Evolutionary conservation across 2,329 filamentous ascomycete genomes (phyloP).

Genomic region (Rhexocercosporidium sp.): DNA sequence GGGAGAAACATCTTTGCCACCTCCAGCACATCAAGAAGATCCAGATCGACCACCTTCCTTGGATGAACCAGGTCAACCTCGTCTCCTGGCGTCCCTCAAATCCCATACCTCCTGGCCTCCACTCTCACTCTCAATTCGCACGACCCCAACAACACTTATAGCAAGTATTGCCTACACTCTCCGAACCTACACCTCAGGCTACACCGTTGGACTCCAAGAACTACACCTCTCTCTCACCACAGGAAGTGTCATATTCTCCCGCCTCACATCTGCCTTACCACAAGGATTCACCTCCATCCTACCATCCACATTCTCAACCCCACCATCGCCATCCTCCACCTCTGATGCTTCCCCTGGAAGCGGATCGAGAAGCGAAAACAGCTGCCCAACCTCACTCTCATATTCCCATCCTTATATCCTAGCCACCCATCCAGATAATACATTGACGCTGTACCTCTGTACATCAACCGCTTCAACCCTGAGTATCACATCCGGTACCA

Average conservation of each 20-base stretch:
- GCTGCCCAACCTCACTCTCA: slow-evolving; percentile 37
- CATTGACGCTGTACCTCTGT: slow-evolving; percentile 71
- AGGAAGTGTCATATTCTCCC: slow-evolving; percentile 49
- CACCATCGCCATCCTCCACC: slow-evolving; percentile 36
- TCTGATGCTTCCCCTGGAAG: slow-evolving; percentile 48
- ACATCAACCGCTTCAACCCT: slow-evolving; percentile 62
- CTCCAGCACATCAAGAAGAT: neutral
- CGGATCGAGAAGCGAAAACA: slow-evolving; percentile 9
- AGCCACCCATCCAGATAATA: slow-evolving; percentile 73
- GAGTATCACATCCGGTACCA: slow-evolving; percentile 62
- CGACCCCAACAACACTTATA: slow-evolving; percentile 65
- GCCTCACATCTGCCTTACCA: slow-evolving; percentile 55
- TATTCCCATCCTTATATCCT: slow-evolving; percentile 72
- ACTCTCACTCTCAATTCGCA: slow-evolving; percentile 82
- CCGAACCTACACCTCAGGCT: slow-evolving; percentile 76
- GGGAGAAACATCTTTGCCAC: neutral
- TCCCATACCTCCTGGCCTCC: slow-evolving; percentile 82
- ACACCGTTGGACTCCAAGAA: slow-evolving; percentile 93
- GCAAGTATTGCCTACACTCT: slow-evolving; percentile 88
- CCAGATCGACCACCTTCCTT: neutral
- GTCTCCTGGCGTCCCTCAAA: slow-evolving; percentile 76
- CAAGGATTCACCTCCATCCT: slow-evolving; percentile 49
- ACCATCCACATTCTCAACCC: slow-evolving; percentile 31
- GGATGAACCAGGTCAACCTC: slow-evolving; percentile 25
- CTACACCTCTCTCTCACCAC: slow-evolving; percentile 60